Base-by-base conservation (phyloP, 2,329 filamentous ascomycete species). In the Fusarium denticulatum region DNA sequence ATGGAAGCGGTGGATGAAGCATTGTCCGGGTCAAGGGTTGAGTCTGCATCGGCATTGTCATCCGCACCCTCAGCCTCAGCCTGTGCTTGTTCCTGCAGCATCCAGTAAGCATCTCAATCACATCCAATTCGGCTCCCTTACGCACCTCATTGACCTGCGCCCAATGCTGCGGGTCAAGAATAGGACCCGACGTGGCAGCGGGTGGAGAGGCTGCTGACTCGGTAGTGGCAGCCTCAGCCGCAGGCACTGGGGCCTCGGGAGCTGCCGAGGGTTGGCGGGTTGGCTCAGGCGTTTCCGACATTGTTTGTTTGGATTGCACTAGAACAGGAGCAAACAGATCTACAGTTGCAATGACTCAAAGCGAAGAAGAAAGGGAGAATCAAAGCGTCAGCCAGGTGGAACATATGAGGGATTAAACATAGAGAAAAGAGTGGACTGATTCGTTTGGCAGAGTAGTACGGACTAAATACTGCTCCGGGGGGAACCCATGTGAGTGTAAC, bases 161-260 rank as follows among this genome's bases (percentile, higher is more conserved):
- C 75, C 75, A 77, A 28, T 77, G 73, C 12, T 76, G 47, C 5
- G 75, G 64, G n/a, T 71, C 66, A 16, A 76, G 61, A 34, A 73
- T 64, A 16, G 30, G 45, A 18, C 24, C 58, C 5, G 73, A 24
- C 10, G 62, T 22, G 12, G 53, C 30, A 15, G 49, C 20, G 4
- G 59, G 64, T n/a, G 46, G 55, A 37, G 46, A 50, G 18, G 42
- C 24, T 34, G 47, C 47, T 13, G 32, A 22, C n/a, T 36, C 53
- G 24, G 58, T 18, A 32, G 61, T n/a, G 7, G 36, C 28, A 50
- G n/a, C 30, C 32, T 11, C 30, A 26, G 47, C 30, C 30, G 49
- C 30, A 26, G 26, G 11, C 6, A 15, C 26, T 12, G 53, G 28
- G n/a, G 53, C 22, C 22, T 34, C 39, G 37, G 53, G 53, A 56